A percentile compares a stretch with the other conserved stretches of the same genome.
These are phyloP conservation scores for Naganishia sp. DNA, from an alignment of 1,284 basidiomycete species.

Conservation along the genomic window DNA sequence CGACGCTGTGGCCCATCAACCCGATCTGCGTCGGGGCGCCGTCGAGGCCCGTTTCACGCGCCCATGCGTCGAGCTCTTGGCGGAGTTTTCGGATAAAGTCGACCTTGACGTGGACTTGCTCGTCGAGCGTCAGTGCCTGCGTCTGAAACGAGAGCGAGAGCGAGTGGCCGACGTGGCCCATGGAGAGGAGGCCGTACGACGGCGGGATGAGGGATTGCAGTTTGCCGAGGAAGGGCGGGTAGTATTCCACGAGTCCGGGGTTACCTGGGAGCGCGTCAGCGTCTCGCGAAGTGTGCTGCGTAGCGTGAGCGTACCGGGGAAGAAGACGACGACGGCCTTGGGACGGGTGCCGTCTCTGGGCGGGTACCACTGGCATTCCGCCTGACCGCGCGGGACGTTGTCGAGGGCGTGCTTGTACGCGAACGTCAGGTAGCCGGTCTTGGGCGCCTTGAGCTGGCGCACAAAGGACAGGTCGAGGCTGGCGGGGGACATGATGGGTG, in stretches of 20 bases:
- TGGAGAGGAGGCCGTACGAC: constrained; percentile 47
- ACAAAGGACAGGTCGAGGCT: constrained; percentile 9
- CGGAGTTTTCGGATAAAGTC: constrained; percentile 42
- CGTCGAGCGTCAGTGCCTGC: constrained; percentile 41
- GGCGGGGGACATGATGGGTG: not conserved
- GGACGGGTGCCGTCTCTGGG: constrained; percentile 18
- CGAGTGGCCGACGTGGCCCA: constrained; percentile 52
- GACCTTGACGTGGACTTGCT: constrained; percentile 48
- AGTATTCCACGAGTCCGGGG: constrained; percentile 52
- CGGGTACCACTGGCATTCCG: constrained; percentile 32
- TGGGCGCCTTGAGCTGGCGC: constrained; percentile 12
- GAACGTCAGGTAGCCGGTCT: not conserved
- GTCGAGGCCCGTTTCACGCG: constrained; percentile 9
- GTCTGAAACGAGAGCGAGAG: constrained; percentile 35
- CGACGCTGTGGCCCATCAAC: constrained; percentile 51
- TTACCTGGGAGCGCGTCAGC: constrained; percentile 46
- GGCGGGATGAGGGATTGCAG: constrained; percentile 46
- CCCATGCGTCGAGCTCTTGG: constrained; percentile 40
- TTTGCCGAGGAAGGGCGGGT: constrained; percentile 48
- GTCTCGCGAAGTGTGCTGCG: not conserved
- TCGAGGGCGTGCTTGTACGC: constrained; percentile 24
- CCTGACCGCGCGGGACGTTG: constrained; percentile 10
- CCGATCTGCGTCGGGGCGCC: constrained; percentile 34
- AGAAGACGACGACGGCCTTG: constrained; percentile 29
- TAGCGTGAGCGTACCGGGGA: constrained; percentile 14